Percentiles rank a stretch among this genome's conserved stretches.
Evolutionary conservation across 768 basidiomycete genomes (phyloP).

Genomic region (Lactifluus subvellereus): DNA sequence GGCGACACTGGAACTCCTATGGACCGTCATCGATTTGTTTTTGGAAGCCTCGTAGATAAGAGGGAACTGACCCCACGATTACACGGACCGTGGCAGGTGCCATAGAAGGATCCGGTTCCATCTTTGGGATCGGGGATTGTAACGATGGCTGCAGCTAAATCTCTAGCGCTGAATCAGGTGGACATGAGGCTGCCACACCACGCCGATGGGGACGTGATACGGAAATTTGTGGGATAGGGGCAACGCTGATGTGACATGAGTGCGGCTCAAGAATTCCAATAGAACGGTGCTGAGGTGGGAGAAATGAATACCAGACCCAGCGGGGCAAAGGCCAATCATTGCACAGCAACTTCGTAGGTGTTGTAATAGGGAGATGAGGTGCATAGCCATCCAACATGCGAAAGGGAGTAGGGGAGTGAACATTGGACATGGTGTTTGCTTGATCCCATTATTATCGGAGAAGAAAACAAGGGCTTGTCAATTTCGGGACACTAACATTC

Average conservation of each 20-base stretch:
- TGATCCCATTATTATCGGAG: conserved; percentile 18
- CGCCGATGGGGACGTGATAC: conserved; percentile 20
- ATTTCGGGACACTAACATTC: neutral
- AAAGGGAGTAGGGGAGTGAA: neutral
- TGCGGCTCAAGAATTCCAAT: conserved; percentile 10
- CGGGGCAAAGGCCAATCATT: neutral
- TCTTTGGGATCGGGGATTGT: neutral
- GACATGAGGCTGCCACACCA: conserved; percentile 23
- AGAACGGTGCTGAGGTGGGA: conserved; percentile 6
- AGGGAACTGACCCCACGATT: neutral
- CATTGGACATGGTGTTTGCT: neutral
- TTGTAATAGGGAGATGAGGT: neutral
- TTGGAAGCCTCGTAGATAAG: neutral
- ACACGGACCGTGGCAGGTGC: neutral
- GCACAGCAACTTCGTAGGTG: neutral
- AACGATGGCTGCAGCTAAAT: neutral
- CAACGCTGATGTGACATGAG: conserved; percentile 14
- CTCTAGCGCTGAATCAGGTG: conserved; percentile 16
- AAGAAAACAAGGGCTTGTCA: neutral
- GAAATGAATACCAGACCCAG: neutral
- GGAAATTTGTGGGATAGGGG: conserved; percentile 21
- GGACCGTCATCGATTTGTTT: neutral
- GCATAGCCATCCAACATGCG: neutral
- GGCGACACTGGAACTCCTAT: neutral
- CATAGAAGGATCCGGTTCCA: conserved; percentile 5